Conservation (phyloP, 2,329 filamentous ascomycete genomes). For the Exophiala alcalophila region DNA sequence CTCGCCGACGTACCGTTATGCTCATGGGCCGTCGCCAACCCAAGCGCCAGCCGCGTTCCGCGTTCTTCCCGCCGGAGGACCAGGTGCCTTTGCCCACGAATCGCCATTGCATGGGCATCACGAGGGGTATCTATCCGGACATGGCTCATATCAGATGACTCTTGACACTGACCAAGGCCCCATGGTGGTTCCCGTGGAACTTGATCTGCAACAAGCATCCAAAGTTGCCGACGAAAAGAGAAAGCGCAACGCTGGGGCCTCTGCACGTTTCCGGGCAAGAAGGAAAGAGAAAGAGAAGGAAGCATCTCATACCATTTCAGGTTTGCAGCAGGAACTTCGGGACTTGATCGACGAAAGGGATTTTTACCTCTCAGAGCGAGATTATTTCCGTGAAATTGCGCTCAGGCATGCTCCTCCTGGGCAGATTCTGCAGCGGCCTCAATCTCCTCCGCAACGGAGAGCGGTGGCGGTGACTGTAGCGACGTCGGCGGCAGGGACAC, state of each 20-base stretch:
- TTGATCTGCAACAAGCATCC: slow-evolving; percentile 75
- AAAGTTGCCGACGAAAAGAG: slow-evolving; percentile 81
- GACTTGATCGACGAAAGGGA: slow-evolving; percentile 68
- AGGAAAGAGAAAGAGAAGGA: slow-evolving; percentile 80
- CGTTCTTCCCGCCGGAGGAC: slow-evolving; percentile 12
- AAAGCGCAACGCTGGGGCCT: slow-evolving; percentile 79
- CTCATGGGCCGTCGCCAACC: slow-evolving; percentile 6
- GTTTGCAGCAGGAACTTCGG: slow-evolving; percentile 65
- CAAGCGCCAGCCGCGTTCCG: slow-evolving; percentile 14
- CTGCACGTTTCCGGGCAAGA: slow-evolving; percentile 74
- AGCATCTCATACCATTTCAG: slow-evolving; percentile 65
- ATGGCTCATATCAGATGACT: slow-evolving; percentile 35
- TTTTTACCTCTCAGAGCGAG: slow-evolving; percentile 70
- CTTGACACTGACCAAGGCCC: slow-evolving; percentile 35
- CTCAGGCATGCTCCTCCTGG: slow-evolving; percentile 39
- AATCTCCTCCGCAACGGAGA: slow-evolving; percentile 24
- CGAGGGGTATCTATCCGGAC: slow-evolving; percentile 26
- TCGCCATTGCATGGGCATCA: slow-evolving; percentile 19
- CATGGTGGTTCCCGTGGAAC: slow-evolving; percentile 41
- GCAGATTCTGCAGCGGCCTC: slow-evolving; percentile 30
- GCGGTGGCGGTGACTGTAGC: slow-evolving; percentile 1
- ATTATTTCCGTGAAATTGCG: slow-evolving; percentile 67
- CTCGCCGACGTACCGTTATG: slow-evolving; percentile 22
- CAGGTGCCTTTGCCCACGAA: slow-evolving; percentile 17
- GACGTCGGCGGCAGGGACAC: slow-evolving; percentile 2